A percentile compares a stretch with the other conserved stretches of the same genome.
Conservation (phyloP, 1,139 yeast genomes). For the Magnusiomyces suaveolens region DNA sequence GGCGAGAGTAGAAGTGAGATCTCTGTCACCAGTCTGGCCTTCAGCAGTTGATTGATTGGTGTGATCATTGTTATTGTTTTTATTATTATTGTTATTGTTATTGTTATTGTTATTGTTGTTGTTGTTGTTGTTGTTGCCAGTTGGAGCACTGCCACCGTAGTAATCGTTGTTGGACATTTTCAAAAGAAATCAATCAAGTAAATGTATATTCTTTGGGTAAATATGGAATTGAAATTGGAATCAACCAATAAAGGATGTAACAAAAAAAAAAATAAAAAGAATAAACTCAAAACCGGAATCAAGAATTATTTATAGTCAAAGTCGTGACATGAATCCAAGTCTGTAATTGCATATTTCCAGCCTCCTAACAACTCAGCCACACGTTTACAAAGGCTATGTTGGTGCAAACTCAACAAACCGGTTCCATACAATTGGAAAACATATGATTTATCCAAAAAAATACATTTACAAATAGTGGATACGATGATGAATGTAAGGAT, state of each 20-base stretch:
- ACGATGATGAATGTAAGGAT: too few species aligned
- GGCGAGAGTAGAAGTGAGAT: neutral
- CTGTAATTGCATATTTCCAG: too few species aligned
- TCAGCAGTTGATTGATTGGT: neutral
- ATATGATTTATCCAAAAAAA: too few species aligned
- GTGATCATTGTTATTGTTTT: neutral
- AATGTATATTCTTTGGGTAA: neutral
- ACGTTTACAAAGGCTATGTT: neutral
- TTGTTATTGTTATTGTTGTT: neutral
- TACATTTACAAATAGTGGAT: too few species aligned
- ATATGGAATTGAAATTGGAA: too few species aligned
- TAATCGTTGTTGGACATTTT: conserved; percentile 4
- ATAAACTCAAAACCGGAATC: neutral
- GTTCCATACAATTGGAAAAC: too few species aligned
- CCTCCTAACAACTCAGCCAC: neutral
- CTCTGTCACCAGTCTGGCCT: conserved; percentile 3
- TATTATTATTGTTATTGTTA: neutral
- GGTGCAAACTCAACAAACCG: too few species aligned
- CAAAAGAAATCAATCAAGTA: neutral
- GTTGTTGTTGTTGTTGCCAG: neutral
- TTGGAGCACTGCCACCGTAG: neutral
- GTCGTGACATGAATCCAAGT: neutral
- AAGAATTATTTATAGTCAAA: neutral
- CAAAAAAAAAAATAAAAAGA: too few species aligned
- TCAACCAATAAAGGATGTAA: too few species aligned